These are phyloP conservation scores for Apostasia shenzhenica DNA, from an alignment of 106 monocot genomes.

Conservation along the genomic window DNA sequence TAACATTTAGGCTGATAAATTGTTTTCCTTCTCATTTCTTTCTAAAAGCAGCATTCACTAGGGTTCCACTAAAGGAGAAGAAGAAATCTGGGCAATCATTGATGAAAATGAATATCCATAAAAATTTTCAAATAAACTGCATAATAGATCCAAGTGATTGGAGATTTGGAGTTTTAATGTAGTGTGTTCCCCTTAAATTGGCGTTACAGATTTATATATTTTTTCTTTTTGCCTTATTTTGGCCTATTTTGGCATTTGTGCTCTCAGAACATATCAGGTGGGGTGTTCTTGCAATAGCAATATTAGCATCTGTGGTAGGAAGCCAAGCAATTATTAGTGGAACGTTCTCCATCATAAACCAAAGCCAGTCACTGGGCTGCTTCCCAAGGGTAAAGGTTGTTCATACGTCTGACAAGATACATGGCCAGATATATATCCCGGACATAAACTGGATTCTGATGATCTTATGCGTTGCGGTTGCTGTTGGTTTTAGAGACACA, in stretches of 20 bases:
- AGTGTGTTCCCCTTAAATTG: too few relatives aligned
- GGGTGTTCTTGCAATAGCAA: conserved; percentile 51
- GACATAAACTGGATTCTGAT: conserved; percentile 78
- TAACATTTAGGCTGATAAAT: too few relatives aligned
- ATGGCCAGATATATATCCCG: conserved; percentile 74
- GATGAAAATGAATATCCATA: too few relatives aligned
- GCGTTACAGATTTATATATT: too few relatives aligned
- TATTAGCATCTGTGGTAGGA: conserved; percentile 57
- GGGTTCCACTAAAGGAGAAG: too few relatives aligned
- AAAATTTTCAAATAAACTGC: too few relatives aligned
- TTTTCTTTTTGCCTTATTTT: too few relatives aligned
- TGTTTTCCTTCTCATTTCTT: too few relatives aligned
- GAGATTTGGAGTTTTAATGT: too few relatives aligned
- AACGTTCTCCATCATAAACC: conserved; percentile 68
- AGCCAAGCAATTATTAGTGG: conserved; percentile 69
- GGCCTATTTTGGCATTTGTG: background rate
- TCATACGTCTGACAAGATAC: conserved; percentile 52
- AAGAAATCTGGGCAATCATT: too few relatives aligned
- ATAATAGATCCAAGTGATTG: too few relatives aligned
- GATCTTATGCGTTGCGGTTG: conserved; percentile 52
- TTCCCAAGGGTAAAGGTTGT: conserved; percentile 63
- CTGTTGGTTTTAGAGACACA: conserved; percentile 64
- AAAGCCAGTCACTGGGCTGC: conserved; percentile 52
- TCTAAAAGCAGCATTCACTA: too few relatives aligned
- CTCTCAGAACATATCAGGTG: conserved; percentile 40